Conservation (phyloP, 495 filamentous ascomycete species). For the Staphylotrichum longicolle region DNA sequence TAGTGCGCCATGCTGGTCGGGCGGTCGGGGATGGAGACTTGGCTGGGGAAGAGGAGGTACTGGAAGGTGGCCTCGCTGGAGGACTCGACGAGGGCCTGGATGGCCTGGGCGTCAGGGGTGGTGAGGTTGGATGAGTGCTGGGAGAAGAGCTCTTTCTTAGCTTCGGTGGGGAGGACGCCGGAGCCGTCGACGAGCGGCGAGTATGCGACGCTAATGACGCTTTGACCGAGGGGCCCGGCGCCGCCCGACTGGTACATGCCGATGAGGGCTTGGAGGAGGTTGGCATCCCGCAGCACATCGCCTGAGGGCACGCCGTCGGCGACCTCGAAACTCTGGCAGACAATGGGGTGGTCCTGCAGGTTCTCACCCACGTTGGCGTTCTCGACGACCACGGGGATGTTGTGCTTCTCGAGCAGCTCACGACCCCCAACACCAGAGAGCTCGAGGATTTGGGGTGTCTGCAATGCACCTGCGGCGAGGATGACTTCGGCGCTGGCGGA, state of each 20-base stretch:
- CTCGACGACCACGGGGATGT: conserved; percentile 67
- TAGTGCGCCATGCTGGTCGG: conserved; percentile 38
- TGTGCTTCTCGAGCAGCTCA: conserved; percentile 59
- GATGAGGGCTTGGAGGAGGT: conserved; percentile 36
- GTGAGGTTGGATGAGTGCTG: conserved; percentile 23
- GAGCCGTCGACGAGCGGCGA: conserved; percentile 41
- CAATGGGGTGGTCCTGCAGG: conserved; percentile 50
- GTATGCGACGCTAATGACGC: conserved; percentile 44
- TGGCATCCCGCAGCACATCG: conserved; percentile 45
- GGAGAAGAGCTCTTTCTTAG: conserved; percentile 31
- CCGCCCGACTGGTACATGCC: conserved; percentile 37
- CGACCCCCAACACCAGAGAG: conserved; percentile 74
- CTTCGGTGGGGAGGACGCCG: conserved; percentile 32
- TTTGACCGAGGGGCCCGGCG: conserved; percentile 40
- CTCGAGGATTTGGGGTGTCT: conserved; percentile 61
- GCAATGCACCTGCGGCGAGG: conserved; percentile 57
- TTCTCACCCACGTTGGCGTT: conserved; percentile 76
- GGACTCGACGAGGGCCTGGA: conserved; percentile 36
- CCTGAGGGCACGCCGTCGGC: conserved; percentile 40
- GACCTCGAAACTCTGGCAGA: conserved; percentile 43
- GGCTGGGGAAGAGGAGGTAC: conserved; percentile 42
- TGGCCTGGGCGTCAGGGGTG: neutral
- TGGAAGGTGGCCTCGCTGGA: conserved; percentile 35
- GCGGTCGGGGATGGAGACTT: conserved; percentile 34
- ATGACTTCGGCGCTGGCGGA: conserved; percentile 52